Conservation (phyloP, 2,329 filamentous ascomycete genomes). For the Microsporum canis region DNA sequence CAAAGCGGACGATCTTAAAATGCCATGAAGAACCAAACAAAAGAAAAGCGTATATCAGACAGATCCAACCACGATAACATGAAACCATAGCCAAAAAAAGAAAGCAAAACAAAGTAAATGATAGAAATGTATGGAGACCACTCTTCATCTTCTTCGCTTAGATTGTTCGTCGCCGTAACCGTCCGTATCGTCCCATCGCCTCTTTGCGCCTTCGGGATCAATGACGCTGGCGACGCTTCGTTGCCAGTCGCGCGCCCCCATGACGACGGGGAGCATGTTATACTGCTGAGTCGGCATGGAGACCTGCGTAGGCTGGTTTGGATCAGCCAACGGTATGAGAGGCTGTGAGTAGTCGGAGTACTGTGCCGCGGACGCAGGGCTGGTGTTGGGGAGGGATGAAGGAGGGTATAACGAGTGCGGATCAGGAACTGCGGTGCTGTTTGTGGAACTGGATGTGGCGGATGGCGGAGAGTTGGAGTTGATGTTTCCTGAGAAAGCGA, state of each 20-base stretch:
- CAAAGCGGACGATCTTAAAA: no score
- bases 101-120: not conserved
- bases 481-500: constrained; percentile 70
- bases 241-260: constrained; percentile 39
- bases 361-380: not conserved
- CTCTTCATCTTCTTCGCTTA: not conserved
- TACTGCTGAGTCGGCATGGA: constrained; percentile 24
- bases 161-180: not conserved
- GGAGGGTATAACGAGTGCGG: not conserved
- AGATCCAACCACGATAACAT: no score
- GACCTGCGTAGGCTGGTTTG: constrained; percentile 22
- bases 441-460: constrained; percentile 22
- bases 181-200: constrained; percentile 27
- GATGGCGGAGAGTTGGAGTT: constrained; percentile 35
- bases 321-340: not conserved
- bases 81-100: not conserved
- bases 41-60: not conserved
- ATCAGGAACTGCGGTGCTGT: not conserved
- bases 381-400: not conserved
- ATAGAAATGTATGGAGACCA: not conserved
- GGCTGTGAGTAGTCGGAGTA: not conserved
- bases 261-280: constrained; percentile 24
- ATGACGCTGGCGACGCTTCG: constrained; percentile 39
- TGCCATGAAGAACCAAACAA: not conserved
- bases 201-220: constrained; percentile 36